Evolutionary conservation across 2,329 filamentous ascomycete genomes (phyloP).

Genomic region (Pyrenophora teres): DNA sequence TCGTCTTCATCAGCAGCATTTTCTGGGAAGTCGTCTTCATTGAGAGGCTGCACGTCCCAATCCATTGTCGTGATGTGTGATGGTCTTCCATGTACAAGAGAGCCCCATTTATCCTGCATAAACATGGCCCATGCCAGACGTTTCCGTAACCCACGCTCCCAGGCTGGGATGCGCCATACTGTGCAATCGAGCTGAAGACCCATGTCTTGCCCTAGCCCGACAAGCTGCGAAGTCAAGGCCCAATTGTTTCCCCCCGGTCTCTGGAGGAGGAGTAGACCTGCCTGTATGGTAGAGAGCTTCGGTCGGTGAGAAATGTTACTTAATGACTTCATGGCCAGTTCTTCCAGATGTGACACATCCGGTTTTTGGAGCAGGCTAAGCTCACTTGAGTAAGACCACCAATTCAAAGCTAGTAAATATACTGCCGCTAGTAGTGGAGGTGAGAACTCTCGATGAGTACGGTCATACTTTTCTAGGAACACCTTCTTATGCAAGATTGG

Average conservation of each 20-base stretch:
- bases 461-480: conserved; percentile 64
- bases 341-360: conserved; percentile 42
- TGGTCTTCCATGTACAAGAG: conserved; percentile 62
- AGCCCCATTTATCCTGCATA: conserved; percentile 68
- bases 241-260: conserved; percentile 41
- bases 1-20: conserved; percentile 40
- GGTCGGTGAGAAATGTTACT: conserved; percentile 46
- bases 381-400: conserved; percentile 63
- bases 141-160: conserved; percentile 66
- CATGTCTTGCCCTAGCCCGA: conserved; percentile 48
- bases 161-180: conserved; percentile 64
- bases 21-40: conserved; percentile 52
- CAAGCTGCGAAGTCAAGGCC: conserved; percentile 43
- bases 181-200: conserved; percentile 61
- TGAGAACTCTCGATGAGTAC: conserved; percentile 63
- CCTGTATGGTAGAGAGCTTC: conserved; percentile 50
- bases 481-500: conserved; percentile 65
- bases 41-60: conserved; percentile 59
- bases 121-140: conserved; percentile 68
- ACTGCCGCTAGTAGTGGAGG: conserved; percentile 64
- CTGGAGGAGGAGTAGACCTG: conserved; percentile 47
- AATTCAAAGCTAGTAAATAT: conserved; percentile 66
- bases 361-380: conserved; percentile 54
- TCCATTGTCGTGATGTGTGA: conserved; percentile 60
- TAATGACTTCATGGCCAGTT: conserved; percentile 45